Conservation (phyloP, 73 alveolate genomes). For the Stentor coeruleus region DNA sequence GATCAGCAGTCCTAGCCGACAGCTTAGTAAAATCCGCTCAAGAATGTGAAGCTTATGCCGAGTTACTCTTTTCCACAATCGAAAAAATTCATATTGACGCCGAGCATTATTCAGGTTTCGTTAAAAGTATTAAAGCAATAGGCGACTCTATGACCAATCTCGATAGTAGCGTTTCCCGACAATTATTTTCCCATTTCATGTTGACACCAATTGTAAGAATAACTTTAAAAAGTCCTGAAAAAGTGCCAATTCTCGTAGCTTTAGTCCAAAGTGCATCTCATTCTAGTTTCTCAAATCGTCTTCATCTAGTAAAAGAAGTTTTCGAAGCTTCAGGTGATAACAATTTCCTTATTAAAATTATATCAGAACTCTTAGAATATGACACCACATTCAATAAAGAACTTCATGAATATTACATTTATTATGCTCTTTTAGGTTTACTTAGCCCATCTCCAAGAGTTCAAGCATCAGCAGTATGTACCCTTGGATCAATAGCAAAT, state of each 20-base stretch:
- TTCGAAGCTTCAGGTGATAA: not conserved
- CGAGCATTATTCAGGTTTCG: not conserved
- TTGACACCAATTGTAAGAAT: not conserved
- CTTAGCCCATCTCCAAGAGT: slow-evolving; percentile 2
- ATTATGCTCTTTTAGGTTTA: slow-evolving; percentile 20
- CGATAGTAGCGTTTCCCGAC: slow-evolving; percentile 3
- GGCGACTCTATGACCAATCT: slow-evolving; percentile 4
- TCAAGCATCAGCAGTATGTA: slow-evolving; percentile 4
- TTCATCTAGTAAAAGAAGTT: not conserved
- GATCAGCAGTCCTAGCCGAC: not conserved
- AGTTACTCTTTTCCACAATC: not conserved
- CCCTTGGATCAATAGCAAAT: not conserved
- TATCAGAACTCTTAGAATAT: slow-evolving; percentile 6
- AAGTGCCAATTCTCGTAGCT: not conserved
- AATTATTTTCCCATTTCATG: not conserved
- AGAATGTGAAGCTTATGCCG: slow-evolving; percentile 9
- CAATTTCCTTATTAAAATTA: not conserved
- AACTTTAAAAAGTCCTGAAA: not conserved
- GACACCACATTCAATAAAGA: slow-evolving; percentile 7
- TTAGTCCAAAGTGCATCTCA: not conserved
- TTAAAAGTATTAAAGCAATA: not conserved
- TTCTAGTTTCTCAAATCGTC: not conserved
- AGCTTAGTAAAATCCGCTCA: not conserved
- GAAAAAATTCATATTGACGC: slow-evolving; percentile 16
- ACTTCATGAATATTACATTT: not conserved